Base-by-base conservation (phyloP, 345 rosid species). In the Murraya paniculata region DNA sequence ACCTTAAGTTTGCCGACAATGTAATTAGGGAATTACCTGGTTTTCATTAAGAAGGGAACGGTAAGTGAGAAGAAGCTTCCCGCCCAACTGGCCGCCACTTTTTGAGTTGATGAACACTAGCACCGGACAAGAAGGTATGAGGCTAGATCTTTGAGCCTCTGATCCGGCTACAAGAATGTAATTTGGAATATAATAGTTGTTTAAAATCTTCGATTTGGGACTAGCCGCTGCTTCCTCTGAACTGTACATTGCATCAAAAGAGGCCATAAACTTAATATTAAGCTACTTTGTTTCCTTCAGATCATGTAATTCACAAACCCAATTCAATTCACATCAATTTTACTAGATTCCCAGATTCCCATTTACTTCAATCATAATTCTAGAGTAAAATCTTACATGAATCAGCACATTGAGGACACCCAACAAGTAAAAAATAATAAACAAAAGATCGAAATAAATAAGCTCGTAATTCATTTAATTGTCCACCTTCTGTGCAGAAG, bases 71-170 rank as follows among this genome's bases (percentile, higher is more conserved):
- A 91, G 91, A 80, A 91, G 92, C 58, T 86, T 81, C 9, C 86
- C 86, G 9, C 93, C 93, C n/a, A 90, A 84, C 85, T 91, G 93
- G n/a, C 96, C 92, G 0, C 93, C 96, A 38, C 96, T 91, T 82
- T 77, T 91, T 33, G 93, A 81, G 83, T 91, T 91, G 72, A 91
- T 88, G 68, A 91, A 91, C 64, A 82, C 92, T 19, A 91, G 71
- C 75, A 90, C 91, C 7, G 96, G 96, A 81, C 92, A 88, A 25
- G 82, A 36, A 39, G 92, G 89, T 28, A 48, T 2, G 10, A 70
- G 58, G 7, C 78, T 24, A 75, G 64, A 33, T 6, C 22, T 53
- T 36, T 68, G 8, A 65, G 33, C 31, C 41, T 77, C 80, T n/a
- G 82, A 79, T 72, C 81, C 86, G 30, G 85, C 73, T n/a, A 55